A percentile compares a stretch with the other conserved stretches of the same genome.
Conservation (phyloP, 2,329 filamentous ascomycete species). For the Hypomyces rosellus region DNA sequence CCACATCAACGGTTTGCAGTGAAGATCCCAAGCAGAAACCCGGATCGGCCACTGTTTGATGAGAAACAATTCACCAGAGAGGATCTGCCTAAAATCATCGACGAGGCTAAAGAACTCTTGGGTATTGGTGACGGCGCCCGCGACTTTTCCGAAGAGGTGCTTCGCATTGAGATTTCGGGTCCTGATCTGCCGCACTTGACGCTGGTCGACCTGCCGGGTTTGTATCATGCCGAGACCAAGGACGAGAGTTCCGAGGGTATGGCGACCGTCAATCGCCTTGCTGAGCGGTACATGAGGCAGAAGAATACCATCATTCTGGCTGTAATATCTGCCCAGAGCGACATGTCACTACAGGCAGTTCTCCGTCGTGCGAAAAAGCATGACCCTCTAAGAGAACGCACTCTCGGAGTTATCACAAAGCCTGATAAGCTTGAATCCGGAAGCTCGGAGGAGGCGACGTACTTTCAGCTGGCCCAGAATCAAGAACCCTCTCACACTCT, state of each 20-base stretch:
- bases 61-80: constrained; percentile 17
- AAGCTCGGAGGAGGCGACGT: constrained; percentile 24
- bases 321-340: constrained; percentile 47
- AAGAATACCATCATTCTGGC: constrained; percentile 54
- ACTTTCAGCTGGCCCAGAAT: constrained; percentile 38
- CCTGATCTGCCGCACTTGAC: constrained; percentile 47
- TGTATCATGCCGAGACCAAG: constrained; percentile 43
- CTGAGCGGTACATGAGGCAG: constrained; percentile 50
- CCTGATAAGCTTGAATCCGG: constrained; percentile 31
- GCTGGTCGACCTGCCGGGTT: constrained; percentile 52
- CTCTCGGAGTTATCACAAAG: constrained; percentile 52
- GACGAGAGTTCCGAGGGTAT: constrained; percentile 38
- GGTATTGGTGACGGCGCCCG: constrained; percentile 31
- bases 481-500: constrained; percentile 28
- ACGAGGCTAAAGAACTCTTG: constrained; percentile 41
- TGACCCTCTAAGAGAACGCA: constrained; percentile 30
- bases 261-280: constrained; percentile 39
- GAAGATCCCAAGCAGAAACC: constrained; percentile 12
- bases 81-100: constrained; percentile 30
- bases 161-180: constrained; percentile 42
- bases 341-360: constrained; percentile 37
- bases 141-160: constrained; percentile 39
- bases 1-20: constrained; percentile 27
- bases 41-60: constrained; percentile 19
- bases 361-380: constrained; percentile 42